Conservation (phyloP, 768 basidiomycete genomes). For the Pleurotus tuoliensis region DNA sequence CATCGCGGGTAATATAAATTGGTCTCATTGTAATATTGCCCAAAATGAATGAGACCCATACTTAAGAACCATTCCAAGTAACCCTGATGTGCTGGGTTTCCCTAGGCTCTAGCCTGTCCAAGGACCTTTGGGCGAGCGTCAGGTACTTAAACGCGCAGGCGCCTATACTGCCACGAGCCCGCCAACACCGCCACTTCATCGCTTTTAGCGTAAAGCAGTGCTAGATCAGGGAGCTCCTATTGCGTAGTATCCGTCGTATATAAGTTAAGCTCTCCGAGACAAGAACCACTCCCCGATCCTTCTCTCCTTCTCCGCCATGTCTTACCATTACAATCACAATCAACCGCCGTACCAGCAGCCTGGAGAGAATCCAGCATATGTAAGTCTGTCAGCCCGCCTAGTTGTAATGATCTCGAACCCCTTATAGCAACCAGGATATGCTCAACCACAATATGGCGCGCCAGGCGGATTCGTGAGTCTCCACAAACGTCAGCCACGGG, state of each 20-base stretch:
- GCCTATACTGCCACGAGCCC: too few species aligned
- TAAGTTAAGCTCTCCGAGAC: background rate
- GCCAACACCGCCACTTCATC: background rate
- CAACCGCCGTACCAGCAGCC: background rate
- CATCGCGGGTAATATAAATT: too few species aligned
- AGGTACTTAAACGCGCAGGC: too few species aligned
- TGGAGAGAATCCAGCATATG: background rate
- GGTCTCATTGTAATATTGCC: too few species aligned
- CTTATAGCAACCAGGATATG: background rate
- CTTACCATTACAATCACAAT: background rate
- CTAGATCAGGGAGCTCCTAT: too few species aligned
- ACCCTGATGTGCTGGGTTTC: too few species aligned
- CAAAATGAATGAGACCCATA: too few species aligned
- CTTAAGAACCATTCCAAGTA: too few species aligned
- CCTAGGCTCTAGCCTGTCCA: too few species aligned
- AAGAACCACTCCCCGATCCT: background rate
- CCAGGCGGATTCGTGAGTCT: conserved; percentile 1
- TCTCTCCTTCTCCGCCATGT: background rate
- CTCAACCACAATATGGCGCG: background rate
- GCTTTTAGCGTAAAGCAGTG: background rate
- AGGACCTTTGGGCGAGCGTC: too few species aligned
- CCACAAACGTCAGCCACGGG: background rate
- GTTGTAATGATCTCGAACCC: too few species aligned
- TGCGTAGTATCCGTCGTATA: background rate
- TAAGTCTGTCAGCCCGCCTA: background rate